phyloP scores from a whole-genome alignment of 2,329 filamentous ascomycete species.

The Trichoderma sp. region DNA sequence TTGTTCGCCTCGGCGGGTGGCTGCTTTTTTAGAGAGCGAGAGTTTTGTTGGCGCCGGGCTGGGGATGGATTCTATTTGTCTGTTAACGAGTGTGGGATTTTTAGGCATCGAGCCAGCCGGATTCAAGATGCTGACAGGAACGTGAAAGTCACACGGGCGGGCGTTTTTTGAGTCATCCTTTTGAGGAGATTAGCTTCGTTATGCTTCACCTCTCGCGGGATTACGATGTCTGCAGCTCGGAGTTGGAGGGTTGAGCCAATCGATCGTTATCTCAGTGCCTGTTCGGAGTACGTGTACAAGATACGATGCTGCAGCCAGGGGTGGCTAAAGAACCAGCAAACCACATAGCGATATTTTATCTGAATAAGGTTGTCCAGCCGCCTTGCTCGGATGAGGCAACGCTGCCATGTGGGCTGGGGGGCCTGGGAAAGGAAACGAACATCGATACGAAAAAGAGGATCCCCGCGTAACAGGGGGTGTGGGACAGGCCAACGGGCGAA shows the following conservation, averaged over 20 bases:
- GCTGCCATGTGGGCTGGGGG: conserved; percentile 2
- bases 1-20: background rate
- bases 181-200: background rate
- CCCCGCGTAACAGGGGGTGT: background rate
- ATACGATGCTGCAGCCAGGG: background rate
- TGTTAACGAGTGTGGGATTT: background rate
- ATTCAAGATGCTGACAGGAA: conserved; percentile 2
- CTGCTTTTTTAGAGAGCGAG: background rate
- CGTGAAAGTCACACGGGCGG: background rate
- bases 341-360: background rate
- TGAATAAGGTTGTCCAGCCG: background rate
- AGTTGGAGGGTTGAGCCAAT: background rate
- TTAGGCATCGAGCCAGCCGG: background rate
- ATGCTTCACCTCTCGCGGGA: background rate
- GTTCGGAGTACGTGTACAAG: background rate
- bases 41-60: background rate
- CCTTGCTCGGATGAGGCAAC: background rate
- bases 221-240: background rate
- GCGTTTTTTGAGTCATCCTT: background rate
- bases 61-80: background rate
- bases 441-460: background rate
- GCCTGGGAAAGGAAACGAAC: background rate
- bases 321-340: background rate
- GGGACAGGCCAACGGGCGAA: background rate
- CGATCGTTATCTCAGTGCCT: background rate